Conservation (phyloP, 78 protist species). For the Speleostelium caveatum region DNA sequence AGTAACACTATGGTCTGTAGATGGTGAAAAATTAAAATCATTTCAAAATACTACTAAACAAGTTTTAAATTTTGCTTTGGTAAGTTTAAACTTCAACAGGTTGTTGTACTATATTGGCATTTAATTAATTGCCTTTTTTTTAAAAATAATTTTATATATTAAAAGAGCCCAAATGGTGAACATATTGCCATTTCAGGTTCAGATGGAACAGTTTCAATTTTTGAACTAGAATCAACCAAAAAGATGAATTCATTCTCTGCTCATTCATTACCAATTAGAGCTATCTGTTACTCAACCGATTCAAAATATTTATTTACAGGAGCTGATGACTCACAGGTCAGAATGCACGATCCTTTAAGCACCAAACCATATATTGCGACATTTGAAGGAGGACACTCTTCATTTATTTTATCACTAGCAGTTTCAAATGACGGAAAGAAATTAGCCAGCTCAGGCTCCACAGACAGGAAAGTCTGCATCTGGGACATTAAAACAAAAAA, state of each 20-base stretch:
- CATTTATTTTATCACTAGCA: constrained; percentile 30
- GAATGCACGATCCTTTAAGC: constrained; percentile 43
- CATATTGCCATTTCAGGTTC: constrained; percentile 44
- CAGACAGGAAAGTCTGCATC: constrained; percentile 58
- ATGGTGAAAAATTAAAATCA: constrained; percentile 36
- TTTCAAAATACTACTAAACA: constrained; percentile 17
- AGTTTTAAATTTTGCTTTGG: constrained; percentile 13
- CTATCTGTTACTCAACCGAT: constrained; percentile 48
- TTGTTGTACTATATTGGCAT: background rate
- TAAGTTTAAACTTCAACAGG: background rate
- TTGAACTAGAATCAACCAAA: constrained; percentile 56
- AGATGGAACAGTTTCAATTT: constrained; percentile 65
- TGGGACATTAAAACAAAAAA: constrained; percentile 71
- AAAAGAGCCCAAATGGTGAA: constrained; percentile 42
- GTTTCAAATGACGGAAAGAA: constrained; percentile 49
- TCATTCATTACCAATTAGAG: constrained; percentile 51
- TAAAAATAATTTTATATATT: background rate
- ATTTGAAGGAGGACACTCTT: constrained; percentile 62
- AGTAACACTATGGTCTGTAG: constrained; percentile 4
- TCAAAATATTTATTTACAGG: constrained; percentile 46
- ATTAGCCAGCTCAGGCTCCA: constrained; percentile 78
- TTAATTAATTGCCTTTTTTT: background rate
- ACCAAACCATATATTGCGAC: constrained; percentile 40
- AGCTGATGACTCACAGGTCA: constrained; percentile 59
- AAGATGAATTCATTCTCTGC: constrained; percentile 11